Percentiles rank a stretch among this genome's conserved stretches.
Conservation (phyloP, 352 stramenopile genomes). For the Plasmopara halstedii region DNA sequence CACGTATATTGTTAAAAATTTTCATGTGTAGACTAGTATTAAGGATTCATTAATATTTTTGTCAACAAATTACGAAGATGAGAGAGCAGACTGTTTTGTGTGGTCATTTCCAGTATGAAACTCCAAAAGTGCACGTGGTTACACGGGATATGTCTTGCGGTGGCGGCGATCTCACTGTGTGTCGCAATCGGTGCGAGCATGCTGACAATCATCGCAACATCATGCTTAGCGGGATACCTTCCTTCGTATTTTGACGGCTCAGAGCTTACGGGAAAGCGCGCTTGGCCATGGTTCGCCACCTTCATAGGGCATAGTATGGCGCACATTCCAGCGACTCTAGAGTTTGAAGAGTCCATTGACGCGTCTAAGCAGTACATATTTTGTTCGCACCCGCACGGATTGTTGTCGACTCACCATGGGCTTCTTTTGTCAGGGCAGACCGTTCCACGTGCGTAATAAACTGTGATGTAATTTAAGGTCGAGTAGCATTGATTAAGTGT, state of each 20-base stretch:
- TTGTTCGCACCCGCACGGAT: slow-evolving; percentile 66
- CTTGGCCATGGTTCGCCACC: slow-evolving; percentile 47
- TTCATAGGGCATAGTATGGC: slow-evolving; percentile 28
- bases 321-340: slow-evolving; percentile 43
- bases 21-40: too few species aligned
- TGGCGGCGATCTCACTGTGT: slow-evolving; percentile 26
- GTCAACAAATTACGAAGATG: too few species aligned
- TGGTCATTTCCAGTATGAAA: slow-evolving; percentile 8
- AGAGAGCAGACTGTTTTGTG: too few species aligned
- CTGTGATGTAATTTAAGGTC: neutral
- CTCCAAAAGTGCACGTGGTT: slow-evolving; percentile 21
- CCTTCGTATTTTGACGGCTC: slow-evolving; percentile 52
- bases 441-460: slow-evolving; percentile 35
- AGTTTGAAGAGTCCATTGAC: slow-evolving; percentile 62
- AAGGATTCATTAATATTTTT: too few species aligned
- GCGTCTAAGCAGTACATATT: slow-evolving; percentile 69
- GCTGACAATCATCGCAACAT: slow-evolving; percentile 10
- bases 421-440: slow-evolving; percentile 51
- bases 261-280: slow-evolving; percentile 48
- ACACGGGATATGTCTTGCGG: slow-evolving; percentile 20
- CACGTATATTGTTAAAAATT: too few species aligned
- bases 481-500: neutral
- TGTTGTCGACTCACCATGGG: slow-evolving; percentile 66
- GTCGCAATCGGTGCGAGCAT: slow-evolving; percentile 15
- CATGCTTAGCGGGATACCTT: slow-evolving; percentile 33